Evolutionary conservation across 2,329 filamentous ascomycete genomes (phyloP), one percentile per base, ranked within the genome.

Genomic region (Cladorrhinum sp.): DNA sequence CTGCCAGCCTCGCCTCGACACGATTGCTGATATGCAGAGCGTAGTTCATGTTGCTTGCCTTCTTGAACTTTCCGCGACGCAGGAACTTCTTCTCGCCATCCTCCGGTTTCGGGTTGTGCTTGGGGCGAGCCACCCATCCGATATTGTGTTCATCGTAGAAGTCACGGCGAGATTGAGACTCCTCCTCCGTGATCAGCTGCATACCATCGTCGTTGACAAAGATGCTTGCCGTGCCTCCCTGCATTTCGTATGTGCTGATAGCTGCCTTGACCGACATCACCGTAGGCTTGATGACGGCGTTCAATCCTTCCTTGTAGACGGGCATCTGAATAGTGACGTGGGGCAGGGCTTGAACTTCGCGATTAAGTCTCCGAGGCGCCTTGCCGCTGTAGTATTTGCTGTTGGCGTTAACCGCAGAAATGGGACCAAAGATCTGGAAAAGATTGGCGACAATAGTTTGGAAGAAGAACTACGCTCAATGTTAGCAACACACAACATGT

Each of bases 141-240:
- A 85, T 84, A 62, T 79, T 82, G 68, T 83, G 80, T 61, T 85
- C 82, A 9, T 81, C 77, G 66, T 85, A 86, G 65, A 83, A 85
- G 1, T 83, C 80, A 14, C 78, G 78, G 20, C 82, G 78, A 8
- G 76, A 76, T 30, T 77, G 72, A 3, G 79, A 77, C 14, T 82
- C 76, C 12, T 82, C 76, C 2, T 75, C 74, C 2, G 79, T 73
- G 16, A 89, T 76, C 33, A 86, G 73, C 70, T 88, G 86, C 80
- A 89, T 84, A 60, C 86, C 86, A 64, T 89, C 86, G 59, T 89
- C 86, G 65, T 89, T 88, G 70, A 89, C 74, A 67, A 88, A 87
- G 64, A 89, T 86, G 67, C 84, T 87, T 24, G 86, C 86, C 1
- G 85, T 82, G 7, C 86, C 86, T n/a, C 86, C 86, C 69, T 83